Conservation (phyloP, 306 rosid species). For the Cicer cuneatum region DNA sequence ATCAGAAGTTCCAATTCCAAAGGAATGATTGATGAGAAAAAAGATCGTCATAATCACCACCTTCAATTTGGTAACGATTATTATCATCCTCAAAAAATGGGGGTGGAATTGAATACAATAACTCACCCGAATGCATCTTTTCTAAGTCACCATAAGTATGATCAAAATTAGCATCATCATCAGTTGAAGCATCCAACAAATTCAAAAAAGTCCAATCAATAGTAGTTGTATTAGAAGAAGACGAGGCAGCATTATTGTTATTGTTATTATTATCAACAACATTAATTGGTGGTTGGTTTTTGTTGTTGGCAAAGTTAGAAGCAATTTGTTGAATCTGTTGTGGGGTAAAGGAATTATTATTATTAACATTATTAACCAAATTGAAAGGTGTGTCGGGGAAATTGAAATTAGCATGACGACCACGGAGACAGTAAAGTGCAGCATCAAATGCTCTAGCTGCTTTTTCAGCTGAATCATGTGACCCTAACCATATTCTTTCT, state of each 20-base stretch:
- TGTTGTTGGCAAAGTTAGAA: conserved; percentile 55
- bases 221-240: conserved; percentile 15
- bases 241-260: neutral
- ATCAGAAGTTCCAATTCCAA: conserved; percentile 62
- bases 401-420: conserved; percentile 62
- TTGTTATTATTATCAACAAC: neutral
- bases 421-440: conserved; percentile 75
- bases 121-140: conserved; percentile 53
- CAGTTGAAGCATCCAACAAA: conserved; percentile 39
- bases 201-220: conserved; percentile 67
- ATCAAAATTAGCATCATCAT: neutral
- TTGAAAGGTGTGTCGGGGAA: conserved; percentile 59
- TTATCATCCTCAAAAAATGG: conserved; percentile 35
- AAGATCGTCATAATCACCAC: conserved; percentile 30
- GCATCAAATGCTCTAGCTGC: conserved; percentile 87
- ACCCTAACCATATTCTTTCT: conserved; percentile 79
- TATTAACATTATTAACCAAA: conserved; percentile 22
- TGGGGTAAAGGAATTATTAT: conserved; percentile 38
- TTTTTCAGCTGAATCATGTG: conserved; percentile 62
- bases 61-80: neutral
- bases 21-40: conserved; percentile 55
- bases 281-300: neutral
- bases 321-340: conserved; percentile 66
- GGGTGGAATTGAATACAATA: conserved; percentile 18
- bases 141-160: conserved; percentile 42